Evolutionary conservation across 768 basidiomycete species (phyloP).

Genomic region (Clitopilus passeckerianus): DNA sequence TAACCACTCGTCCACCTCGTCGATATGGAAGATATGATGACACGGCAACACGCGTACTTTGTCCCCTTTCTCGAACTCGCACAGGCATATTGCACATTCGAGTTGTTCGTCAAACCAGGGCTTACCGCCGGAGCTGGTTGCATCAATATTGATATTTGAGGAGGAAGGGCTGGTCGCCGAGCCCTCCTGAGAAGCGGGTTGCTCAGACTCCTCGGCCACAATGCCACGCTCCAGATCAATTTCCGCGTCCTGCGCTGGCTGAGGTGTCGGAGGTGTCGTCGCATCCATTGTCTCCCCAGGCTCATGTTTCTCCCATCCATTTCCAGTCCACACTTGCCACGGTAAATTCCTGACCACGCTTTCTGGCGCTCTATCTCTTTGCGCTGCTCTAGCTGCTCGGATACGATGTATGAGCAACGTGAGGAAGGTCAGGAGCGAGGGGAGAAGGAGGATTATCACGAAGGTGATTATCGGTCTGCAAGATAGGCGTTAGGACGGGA

Average conservation of each 20-base stretch:
- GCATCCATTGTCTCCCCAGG: constrained; percentile 27
- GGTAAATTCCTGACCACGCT: constrained; percentile 74
- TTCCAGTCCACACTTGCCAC: constrained; percentile 79
- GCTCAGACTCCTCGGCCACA: constrained; percentile 18
- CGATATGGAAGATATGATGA: constrained; percentile 90
- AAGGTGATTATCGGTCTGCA: constrained; percentile 80
- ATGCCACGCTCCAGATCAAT: constrained; percentile 33
- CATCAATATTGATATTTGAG: constrained; percentile 24
- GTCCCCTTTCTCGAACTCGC: constrained; percentile 82
- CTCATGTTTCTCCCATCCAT: constrained; percentile 76
- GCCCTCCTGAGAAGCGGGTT: constrained; percentile 12
- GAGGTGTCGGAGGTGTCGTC: constrained; percentile 20
- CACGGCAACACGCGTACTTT: constrained; percentile 90
- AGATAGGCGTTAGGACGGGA: constrained; percentile 7
- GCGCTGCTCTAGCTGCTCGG: constrained; percentile 75
- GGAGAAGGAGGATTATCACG: constrained; percentile 83
- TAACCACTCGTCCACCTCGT: constrained; percentile 91
- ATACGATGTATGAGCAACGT: constrained; percentile 89
- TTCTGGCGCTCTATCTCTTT: constrained; percentile 80
- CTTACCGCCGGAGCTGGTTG: constrained; percentile 27
- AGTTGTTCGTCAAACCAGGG: constrained; percentile 78
- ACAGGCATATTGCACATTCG: constrained; percentile 94
- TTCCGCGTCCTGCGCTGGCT: constrained; percentile 18
- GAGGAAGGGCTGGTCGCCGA: constrained; percentile 31
- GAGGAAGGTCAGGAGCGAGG: constrained; percentile 82